phyloP scores from a whole-genome alignment of 805 yeast genomes.

The Saturnispora diversa region DNA sequence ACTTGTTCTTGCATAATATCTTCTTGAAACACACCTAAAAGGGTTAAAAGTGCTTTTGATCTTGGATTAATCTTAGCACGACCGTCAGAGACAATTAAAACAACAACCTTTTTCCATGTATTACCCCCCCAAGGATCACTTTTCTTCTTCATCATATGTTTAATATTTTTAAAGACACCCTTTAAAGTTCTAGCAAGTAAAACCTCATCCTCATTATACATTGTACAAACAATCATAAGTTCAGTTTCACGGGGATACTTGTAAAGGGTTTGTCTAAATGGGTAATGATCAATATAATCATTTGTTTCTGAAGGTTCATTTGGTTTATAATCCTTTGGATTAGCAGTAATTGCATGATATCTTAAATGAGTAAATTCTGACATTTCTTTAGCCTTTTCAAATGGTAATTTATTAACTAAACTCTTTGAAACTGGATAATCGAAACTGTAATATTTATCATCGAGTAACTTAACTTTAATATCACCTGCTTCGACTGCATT shows the following conservation, averaged over 20 bases:
- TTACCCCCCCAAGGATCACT: conserved; percentile 77
- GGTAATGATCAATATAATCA: conserved; percentile 25
- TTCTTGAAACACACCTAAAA: conserved; percentile 86
- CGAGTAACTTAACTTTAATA: conserved; percentile 40
- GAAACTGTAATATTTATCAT: conserved; percentile 65
- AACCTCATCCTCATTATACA: conserved; percentile 85
- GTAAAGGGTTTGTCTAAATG: conserved; percentile 70
- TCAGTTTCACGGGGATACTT: conserved; percentile 73
- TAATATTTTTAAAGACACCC: conserved; percentile 84
- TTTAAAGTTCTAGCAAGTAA: conserved; percentile 76
- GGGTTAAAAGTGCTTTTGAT: conserved; percentile 69
- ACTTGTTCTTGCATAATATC: conserved; percentile 89
- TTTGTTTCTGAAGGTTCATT: conserved; percentile 42
- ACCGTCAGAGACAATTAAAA: conserved; percentile 86
- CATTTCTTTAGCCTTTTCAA: conserved; percentile 32
- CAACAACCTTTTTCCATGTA: conserved; percentile 89
- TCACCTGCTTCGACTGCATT: conserved; percentile 26
- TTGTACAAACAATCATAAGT: conserved; percentile 77
- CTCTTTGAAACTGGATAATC: conserved; percentile 78
- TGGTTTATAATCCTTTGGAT: conserved; percentile 60
- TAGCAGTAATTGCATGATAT: conserved; percentile 90
- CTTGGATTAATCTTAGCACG: conserved; percentile 72
- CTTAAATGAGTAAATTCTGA: conserved; percentile 70
- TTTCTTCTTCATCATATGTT: conserved; percentile 49
- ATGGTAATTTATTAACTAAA: conserved; percentile 40